phyloP scores from a whole-genome alignment of 495 filamentous ascomycete species.

The Xylaria cubensis region DNA sequence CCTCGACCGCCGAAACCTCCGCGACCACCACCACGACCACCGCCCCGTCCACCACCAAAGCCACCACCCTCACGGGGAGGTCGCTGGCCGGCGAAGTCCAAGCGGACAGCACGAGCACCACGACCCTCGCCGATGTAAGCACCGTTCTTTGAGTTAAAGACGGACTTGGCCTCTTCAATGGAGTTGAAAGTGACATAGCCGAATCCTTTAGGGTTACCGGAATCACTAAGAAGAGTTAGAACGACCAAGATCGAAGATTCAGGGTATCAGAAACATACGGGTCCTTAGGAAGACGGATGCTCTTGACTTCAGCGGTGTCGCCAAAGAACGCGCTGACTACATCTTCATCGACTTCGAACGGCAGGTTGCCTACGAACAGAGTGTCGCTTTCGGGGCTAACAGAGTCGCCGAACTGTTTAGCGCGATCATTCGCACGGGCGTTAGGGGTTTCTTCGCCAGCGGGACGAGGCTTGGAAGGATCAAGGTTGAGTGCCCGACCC shows the following conservation, averaged over 20 bases:
- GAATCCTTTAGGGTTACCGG: slow-evolving; percentile 90
- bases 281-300: slow-evolving; percentile 90
- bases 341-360: slow-evolving; percentile 83
- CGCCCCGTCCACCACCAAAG: slow-evolving; percentile 60
- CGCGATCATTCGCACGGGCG: slow-evolving; percentile 71
- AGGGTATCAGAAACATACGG: slow-evolving; percentile 53
- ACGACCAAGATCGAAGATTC: neutral
- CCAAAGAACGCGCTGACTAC: slow-evolving; percentile 77
- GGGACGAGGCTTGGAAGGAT: slow-evolving; percentile 78
- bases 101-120: slow-evolving; percentile 71
- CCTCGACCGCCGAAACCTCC: slow-evolving; percentile 55
- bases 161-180: slow-evolving; percentile 83
- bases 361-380: slow-evolving; percentile 91
- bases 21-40: slow-evolving; percentile 53
- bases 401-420: slow-evolving; percentile 76
- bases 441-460: slow-evolving; percentile 57
- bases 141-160: slow-evolving; percentile 77
- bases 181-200: slow-evolving; percentile 88
- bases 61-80: slow-evolving; percentile 62
- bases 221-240: slow-evolving; percentile 65
- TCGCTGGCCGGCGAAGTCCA: slow-evolving; percentile 87
- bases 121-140: slow-evolving; percentile 69
- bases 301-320: slow-evolving; percentile 70
- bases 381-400: slow-evolving; percentile 81
- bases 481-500: slow-evolving; percentile 85